Percentiles rank a stretch among this genome's conserved stretches.
phyloP scores from a whole-genome alignment of 2,329 filamentous ascomycete species.

The Fusarium decemcellulare region DNA sequence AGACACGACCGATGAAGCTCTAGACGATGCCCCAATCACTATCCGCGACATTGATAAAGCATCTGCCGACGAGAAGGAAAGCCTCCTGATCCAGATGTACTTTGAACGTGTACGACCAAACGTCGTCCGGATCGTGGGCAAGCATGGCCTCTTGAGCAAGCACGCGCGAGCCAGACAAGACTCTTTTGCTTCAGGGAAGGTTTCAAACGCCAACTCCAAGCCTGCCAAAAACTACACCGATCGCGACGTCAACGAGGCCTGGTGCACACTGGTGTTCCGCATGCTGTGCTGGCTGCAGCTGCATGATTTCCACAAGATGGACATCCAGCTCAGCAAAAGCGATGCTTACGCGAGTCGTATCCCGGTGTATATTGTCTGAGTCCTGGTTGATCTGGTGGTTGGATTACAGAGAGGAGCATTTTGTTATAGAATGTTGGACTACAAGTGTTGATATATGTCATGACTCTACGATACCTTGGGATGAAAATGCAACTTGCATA shows the following conservation, averaged over 20 bases:
- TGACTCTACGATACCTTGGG: too few species aligned
- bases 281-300: slow-evolving; percentile 56
- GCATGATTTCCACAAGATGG: slow-evolving; percentile 56
- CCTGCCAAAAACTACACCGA: not conserved
- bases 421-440: too few species aligned
- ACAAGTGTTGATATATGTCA: too few species aligned
- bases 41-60: slow-evolving; percentile 37
- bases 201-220: not conserved
- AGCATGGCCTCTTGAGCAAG: slow-evolving; percentile 21
- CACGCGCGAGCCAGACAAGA: slow-evolving; percentile 8
- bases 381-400: not conserved
- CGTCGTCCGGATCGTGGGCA: slow-evolving; percentile 9
- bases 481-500: too few species aligned
- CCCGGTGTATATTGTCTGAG: slow-evolving; percentile 50
- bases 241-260: slow-evolving; percentile 40
- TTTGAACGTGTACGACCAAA: slow-evolving; percentile 26
- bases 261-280: slow-evolving; percentile 54
- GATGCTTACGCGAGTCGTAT: slow-evolving; percentile 53
- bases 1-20: rapidly evolving
- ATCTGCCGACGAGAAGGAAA: slow-evolving; percentile 25
- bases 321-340: slow-evolving; percentile 51
- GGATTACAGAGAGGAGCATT: too few species aligned
- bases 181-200: not conserved
- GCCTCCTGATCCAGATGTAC: slow-evolving; percentile 30
- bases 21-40: not conserved